Percentiles rank a stretch among this genome's conserved stretches.
These are phyloP conservation scores for Teratosphaeria destructans DNA, from an alignment of 2,329 filamentous ascomycete genomes.

Conservation along the genomic window DNA sequence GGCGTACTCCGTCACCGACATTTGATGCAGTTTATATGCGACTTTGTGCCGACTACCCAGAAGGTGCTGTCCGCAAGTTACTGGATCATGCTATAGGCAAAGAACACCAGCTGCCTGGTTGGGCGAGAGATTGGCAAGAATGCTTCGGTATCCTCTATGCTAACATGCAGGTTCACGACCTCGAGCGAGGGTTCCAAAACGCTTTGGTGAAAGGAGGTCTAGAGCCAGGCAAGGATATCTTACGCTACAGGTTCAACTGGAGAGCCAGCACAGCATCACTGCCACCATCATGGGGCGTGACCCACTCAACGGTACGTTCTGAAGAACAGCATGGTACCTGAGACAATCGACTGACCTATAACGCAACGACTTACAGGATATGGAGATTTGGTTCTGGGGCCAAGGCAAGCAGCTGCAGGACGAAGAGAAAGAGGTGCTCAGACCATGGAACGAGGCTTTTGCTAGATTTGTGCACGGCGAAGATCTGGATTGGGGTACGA, in stretches of 20 bases:
- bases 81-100: slow-evolving; percentile 36
- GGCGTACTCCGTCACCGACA: slow-evolving; percentile 37
- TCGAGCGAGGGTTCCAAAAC: slow-evolving; percentile 42
- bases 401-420: slow-evolving; percentile 26
- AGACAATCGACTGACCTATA: background rate
- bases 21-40: slow-evolving; percentile 34
- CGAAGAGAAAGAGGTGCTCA: slow-evolving; percentile 35
- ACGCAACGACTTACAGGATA: slow-evolving; percentile 24
- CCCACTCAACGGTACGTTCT: slow-evolving; percentile 34
- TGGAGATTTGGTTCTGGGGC: slow-evolving; percentile 48
- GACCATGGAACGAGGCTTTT: slow-evolving; percentile 29
- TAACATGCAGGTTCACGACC: slow-evolving; percentile 45
- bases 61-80: slow-evolving; percentile 32
- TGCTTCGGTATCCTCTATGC: slow-evolving; percentile 47
- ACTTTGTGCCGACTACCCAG: slow-evolving; percentile 44
- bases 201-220: slow-evolving; percentile 33
- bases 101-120: slow-evolving; percentile 25
- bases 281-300: slow-evolving; percentile 42
- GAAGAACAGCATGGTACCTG: no score
- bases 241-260: slow-evolving; percentile 47
- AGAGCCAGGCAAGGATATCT: slow-evolving; percentile 33
- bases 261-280: slow-evolving; percentile 39
- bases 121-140: slow-evolving; percentile 35
- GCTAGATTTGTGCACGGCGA: slow-evolving; percentile 32
- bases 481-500: slow-evolving; percentile 30